phyloP scores from a whole-genome alignment of 768 basidiomycete genomes.

The Tricholoma sp. region DNA sequence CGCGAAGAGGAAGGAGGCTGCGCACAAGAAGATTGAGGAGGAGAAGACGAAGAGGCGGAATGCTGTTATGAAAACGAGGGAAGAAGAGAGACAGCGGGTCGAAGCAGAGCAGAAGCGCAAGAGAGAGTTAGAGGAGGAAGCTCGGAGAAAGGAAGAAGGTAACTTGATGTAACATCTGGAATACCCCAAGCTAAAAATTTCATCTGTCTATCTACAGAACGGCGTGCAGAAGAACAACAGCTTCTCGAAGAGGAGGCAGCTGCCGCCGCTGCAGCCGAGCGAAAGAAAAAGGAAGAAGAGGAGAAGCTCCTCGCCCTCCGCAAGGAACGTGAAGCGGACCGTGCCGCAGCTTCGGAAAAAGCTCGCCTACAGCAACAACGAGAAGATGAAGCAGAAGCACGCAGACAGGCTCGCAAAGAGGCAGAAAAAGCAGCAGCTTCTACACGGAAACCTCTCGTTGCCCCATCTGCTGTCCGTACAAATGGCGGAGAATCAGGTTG shows the following conservation, averaged over 20 bases:
- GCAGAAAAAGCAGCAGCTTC: slow-evolving; percentile 28
- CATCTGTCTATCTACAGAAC: slow-evolving; percentile 31
- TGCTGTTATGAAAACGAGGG: slow-evolving; percentile 50
- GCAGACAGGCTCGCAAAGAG: slow-evolving; percentile 31
- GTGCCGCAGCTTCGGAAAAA: slow-evolving; percentile 46
- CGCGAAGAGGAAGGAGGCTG: slow-evolving; percentile 48
- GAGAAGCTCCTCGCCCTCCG: slow-evolving; percentile 48
- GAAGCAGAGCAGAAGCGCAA: slow-evolving; percentile 36
- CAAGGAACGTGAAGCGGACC: slow-evolving; percentile 45
- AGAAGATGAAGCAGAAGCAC: slow-evolving; percentile 66
- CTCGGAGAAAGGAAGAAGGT: slow-evolving; percentile 48
- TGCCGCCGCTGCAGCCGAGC: slow-evolving; percentile 41
- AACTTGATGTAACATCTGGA: slow-evolving; percentile 8
- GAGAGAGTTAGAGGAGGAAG: slow-evolving; percentile 52
- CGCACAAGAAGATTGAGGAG: slow-evolving; percentile 68
- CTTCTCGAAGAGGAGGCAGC: slow-evolving; percentile 45
- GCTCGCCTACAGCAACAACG: slow-evolving; percentile 57
- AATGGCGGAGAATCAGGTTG: slow-evolving; percentile 25
- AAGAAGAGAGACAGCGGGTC: slow-evolving; percentile 44
- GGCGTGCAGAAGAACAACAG: slow-evolving; percentile 50
- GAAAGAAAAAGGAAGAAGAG: slow-evolving; percentile 57
- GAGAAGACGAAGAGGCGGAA: slow-evolving; percentile 75
- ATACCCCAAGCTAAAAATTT: neutral
- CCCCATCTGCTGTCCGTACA: slow-evolving; percentile 22
- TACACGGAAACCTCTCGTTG: slow-evolving; percentile 22